Conservation (phyloP, 345 rosid species). For the Geranium rotundifolium region DNA sequence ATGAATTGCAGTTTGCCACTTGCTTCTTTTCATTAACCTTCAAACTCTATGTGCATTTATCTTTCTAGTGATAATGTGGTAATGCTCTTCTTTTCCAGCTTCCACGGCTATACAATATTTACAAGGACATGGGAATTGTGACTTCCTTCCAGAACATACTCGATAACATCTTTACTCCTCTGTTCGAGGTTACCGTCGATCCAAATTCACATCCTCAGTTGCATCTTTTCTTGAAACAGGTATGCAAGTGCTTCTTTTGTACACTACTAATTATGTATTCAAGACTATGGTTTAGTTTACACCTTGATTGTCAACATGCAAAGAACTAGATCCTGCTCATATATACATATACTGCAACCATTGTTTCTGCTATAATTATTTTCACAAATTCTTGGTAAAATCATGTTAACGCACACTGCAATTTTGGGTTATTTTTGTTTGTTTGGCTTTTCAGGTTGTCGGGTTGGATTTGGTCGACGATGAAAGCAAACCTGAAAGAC, state of each 20-base stretch:
- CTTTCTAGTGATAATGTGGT: background rate
- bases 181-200: conserved; percentile 93
- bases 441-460: conserved; percentile 59
- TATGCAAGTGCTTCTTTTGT: conserved; percentile 13
- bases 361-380: background rate
- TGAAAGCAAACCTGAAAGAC: conserved; percentile 99
- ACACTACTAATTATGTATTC: background rate
- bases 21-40: background rate
- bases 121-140: conserved; percentile 99
- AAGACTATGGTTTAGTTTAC: too few relatives aligned
- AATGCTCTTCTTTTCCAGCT: conserved; percentile 38
- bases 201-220: conserved; percentile 99
- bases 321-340: too few relatives aligned
- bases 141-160: conserved; percentile 98
- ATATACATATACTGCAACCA: background rate
- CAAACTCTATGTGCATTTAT: too few relatives aligned
- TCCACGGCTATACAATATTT: conserved; percentile 85
- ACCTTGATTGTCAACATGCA: too few relatives aligned
- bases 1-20: background rate
- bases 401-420: background rate
- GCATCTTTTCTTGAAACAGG: conserved; percentile 97
- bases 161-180: conserved; percentile 91
- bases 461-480: conserved; percentile 97
- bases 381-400: background rate
- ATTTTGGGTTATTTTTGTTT: conserved; percentile 2